A percentile compares a stretch with the other conserved stretches of the same genome.
phyloP scores from a whole-genome alignment of 2,329 filamentous ascomycete genomes.

The Lasiodiplodia sp. region DNA sequence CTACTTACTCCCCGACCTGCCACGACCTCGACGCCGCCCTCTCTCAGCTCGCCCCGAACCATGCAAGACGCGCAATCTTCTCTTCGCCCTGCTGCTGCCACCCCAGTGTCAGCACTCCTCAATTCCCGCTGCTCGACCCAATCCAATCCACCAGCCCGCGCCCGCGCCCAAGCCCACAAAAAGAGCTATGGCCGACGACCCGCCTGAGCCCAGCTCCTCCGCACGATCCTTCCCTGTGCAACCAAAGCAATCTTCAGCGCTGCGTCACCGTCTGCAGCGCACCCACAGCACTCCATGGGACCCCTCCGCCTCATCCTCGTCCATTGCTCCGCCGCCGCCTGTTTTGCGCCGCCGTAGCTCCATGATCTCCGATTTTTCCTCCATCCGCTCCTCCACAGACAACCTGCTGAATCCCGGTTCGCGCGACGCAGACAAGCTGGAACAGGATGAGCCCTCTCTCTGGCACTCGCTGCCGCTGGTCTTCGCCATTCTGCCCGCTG shows the following conservation, averaged over 20 bases:
- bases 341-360: slow-evolving; percentile 71
- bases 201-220: slow-evolving; percentile 19
- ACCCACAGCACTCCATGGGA: slow-evolving; percentile 14
- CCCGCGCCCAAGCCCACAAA: slow-evolving; percentile 26
- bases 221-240: slow-evolving; percentile 6
- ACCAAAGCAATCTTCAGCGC: background rate
- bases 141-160: background rate
- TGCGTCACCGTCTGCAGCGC: slow-evolving; percentile 21
- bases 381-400: slow-evolving; percentile 71
- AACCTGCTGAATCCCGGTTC: slow-evolving; percentile 65
- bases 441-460: slow-evolving; percentile 64
- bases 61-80: slow-evolving; percentile 5
- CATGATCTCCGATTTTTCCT: slow-evolving; percentile 78
- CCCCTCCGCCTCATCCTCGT: slow-evolving; percentile 30
- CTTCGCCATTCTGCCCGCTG: slow-evolving; percentile 82
- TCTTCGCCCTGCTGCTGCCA: background rate
- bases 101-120: background rate
- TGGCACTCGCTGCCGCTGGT: slow-evolving; percentile 84
- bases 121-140: background rate
- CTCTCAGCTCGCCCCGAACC: background rate
- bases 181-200: slow-evolving; percentile 39
- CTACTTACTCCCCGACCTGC: background rate
- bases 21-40: background rate
- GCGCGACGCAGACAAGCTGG: slow-evolving; percentile 41
- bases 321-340: slow-evolving; percentile 27